Percentiles rank a stretch among this genome's conserved stretches.
phyloP scores from a whole-genome alignment of 2,329 filamentous ascomycete genomes.

The Pyrenochaeta sp. region DNA sequence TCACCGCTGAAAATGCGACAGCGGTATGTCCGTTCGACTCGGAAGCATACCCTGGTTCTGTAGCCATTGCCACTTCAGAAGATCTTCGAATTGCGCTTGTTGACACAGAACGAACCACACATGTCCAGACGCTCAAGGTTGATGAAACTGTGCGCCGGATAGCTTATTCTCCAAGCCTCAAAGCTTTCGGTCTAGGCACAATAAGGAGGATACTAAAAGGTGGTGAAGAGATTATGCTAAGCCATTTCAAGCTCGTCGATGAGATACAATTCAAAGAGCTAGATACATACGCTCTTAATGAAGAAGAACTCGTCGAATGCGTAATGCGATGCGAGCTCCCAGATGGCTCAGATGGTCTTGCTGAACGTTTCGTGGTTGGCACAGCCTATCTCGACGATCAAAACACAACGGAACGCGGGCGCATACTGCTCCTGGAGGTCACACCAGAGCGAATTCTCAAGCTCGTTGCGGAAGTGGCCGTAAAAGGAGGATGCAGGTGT shows the following conservation, averaged over 20 bases:
- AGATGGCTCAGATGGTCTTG: constrained; percentile 63
- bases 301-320: constrained; percentile 82
- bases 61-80: constrained; percentile 79
- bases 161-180: constrained; percentile 80
- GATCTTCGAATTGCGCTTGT: constrained; percentile 82
- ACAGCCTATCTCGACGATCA: constrained; percentile 79
- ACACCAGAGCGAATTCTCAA: constrained; percentile 77
- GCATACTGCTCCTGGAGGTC: constrained; percentile 86
- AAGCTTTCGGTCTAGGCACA: constrained; percentile 86
- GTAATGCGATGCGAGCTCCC: constrained; percentile 79
- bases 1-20: constrained; percentile 86
- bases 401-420: constrained; percentile 67
- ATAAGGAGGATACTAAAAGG: constrained; percentile 76
- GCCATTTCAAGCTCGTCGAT: constrained; percentile 88
- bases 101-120: constrained; percentile 85
- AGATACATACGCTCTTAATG: constrained; percentile 71
- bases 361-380: constrained; percentile 89
- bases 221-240: constrained; percentile 78
- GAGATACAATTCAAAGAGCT: constrained; percentile 86
- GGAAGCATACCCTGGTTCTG: constrained; percentile 79
- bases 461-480: constrained; percentile 71
- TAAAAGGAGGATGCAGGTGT: constrained; percentile 83
- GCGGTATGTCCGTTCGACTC: constrained; percentile 84
- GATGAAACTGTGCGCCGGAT: constrained; percentile 85
- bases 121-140: constrained; percentile 82